Evolutionary conservation across 2,329 filamentous ascomycete species (phyloP), one percentile per base, ranked within the genome.

Genomic region (Alternaria sp.): DNA sequence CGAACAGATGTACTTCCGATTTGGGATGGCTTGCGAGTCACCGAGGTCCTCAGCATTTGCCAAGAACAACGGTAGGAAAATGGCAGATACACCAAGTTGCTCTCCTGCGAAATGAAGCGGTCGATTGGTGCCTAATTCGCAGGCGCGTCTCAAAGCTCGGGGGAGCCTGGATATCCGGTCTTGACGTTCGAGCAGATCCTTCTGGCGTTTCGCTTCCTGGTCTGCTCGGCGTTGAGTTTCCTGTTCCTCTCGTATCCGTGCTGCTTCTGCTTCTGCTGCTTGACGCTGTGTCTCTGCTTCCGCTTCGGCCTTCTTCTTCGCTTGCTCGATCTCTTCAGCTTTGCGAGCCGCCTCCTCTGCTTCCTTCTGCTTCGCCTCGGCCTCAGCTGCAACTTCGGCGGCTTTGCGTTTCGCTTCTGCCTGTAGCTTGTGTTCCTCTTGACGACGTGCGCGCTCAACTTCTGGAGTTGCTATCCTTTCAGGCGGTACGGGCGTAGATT

Each of bases 51-150:
- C 61, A 15, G 74, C 71, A 13, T 72, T 76, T n/a, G 71, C 74
- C 50, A 75, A 78, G 55, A 78, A 74, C 7, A 81, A 70, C 5
- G 80, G 80, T 4, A 81, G 70, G 51, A 80, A 81, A 6, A 79
- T 74, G 19, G 74, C 71, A 7, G 77, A 79, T 17, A 81, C 76
- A 28, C 79, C 79, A 32, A 80, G 67, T 58, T 81, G 77, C 60
- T 79, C 75, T 17, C 77, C 77, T n/a, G 71, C 74, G 66, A 80
- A 81, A 50, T 79, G 76, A 6, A 81, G 62, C 10, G 79, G 79
- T 25, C 79, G 76, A 40, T 80, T 73, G 43, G 63, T 72, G 8
- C 79, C 78, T n/a, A 77, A 58, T 50, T 80, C 74, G 54, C 77
- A 80, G 15, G 79, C 79, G 52, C 76, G 69, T 32, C 76, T 73